Evolutionary conservation across 495 filamentous ascomycete genomes (phyloP).

Genomic region (Friedmanniomyces endolithicus): DNA sequence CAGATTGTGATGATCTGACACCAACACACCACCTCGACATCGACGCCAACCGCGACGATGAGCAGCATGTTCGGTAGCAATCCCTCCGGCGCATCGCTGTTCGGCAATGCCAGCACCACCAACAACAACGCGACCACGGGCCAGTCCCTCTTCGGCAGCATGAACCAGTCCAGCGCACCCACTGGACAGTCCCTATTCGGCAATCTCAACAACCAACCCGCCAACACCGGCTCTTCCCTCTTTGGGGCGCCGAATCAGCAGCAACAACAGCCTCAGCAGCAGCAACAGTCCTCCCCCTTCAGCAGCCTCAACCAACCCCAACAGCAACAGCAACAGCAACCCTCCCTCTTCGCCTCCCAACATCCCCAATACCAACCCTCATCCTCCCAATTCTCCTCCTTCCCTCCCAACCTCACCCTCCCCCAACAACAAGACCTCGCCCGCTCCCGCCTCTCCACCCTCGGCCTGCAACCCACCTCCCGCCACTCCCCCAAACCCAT

Average conservation of each 20-base stretch:
- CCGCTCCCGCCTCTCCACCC: conserved; percentile 1
- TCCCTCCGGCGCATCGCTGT: conserved; percentile 32
- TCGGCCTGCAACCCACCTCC: not conserved
- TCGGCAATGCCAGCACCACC: conserved; percentile 27
- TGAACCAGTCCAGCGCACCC: conserved; percentile 6
- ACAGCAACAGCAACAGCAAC: conserved; percentile 32
- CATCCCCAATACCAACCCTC: not conserved
- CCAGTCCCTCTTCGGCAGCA: not conserved
- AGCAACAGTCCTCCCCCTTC: not conserved
- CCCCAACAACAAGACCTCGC: conserved; percentile 15
- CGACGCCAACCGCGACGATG: not conserved
- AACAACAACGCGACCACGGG: conserved; percentile 23
- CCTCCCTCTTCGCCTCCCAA: not conserved
- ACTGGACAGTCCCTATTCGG: conserved; percentile 31
- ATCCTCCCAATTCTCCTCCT: not conserved
- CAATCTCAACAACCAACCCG: conserved; percentile 35
- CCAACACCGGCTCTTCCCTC: conserved; percentile 1
- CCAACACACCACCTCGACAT: not conserved
- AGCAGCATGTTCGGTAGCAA: conserved; percentile 5
- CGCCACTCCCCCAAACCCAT: conserved; percentile 51
- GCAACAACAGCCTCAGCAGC: not conserved
- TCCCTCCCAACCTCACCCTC: conserved; percentile 1
- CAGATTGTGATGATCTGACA: not conserved
- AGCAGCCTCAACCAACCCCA: not conserved
- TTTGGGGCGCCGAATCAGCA: conserved; percentile 13